Evolutionary conservation across 495 filamentous ascomycete genomes (phyloP).

Genomic region (Sordaria brevicollis): DNA sequence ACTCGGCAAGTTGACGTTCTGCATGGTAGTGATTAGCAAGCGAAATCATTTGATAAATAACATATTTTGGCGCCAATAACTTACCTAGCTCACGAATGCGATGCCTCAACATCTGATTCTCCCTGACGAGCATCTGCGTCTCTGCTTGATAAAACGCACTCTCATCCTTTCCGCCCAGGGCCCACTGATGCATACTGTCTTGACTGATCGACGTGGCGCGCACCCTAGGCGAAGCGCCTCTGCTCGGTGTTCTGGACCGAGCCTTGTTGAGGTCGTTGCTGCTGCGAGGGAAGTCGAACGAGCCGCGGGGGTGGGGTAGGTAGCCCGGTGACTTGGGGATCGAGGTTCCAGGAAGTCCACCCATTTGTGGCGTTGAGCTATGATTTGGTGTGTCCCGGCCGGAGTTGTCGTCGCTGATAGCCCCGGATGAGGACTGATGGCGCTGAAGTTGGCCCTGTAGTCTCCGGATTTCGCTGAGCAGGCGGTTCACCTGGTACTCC

Average conservation of each 20-base stretch:
- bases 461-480: slow-evolving; percentile 79
- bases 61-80: slow-evolving; percentile 3
- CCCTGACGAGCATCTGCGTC: slow-evolving; percentile 71
- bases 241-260: slow-evolving; percentile 47
- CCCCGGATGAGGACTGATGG: slow-evolving; percentile 34
- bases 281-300: slow-evolving; percentile 45
- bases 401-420: slow-evolving; percentile 56
- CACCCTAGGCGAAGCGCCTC: slow-evolving; percentile 44
- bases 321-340: slow-evolving; percentile 43
- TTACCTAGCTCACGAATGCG: slow-evolving; percentile 75
- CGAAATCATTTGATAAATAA: background rate
- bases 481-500: slow-evolving; percentile 90
- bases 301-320: slow-evolving; percentile 42
- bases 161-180: slow-evolving; percentile 56
- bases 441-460: slow-evolving; percentile 75
- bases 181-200: slow-evolving; percentile 35
- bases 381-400: slow-evolving; percentile 44
- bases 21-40: background rate
- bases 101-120: slow-evolving; percentile 87
- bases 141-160: slow-evolving; percentile 87
- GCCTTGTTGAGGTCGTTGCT: slow-evolving; percentile 30
- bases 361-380: slow-evolving; percentile 18
- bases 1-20: slow-evolving; percentile 1
- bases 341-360: slow-evolving; percentile 7
- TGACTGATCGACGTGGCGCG: slow-evolving; percentile 44